Percentiles rank a stretch among this genome's conserved stretches.
phyloP scores from a whole-genome alignment of 2,329 filamentous ascomycete species.

The Trichoderma cornu-damae region DNA sequence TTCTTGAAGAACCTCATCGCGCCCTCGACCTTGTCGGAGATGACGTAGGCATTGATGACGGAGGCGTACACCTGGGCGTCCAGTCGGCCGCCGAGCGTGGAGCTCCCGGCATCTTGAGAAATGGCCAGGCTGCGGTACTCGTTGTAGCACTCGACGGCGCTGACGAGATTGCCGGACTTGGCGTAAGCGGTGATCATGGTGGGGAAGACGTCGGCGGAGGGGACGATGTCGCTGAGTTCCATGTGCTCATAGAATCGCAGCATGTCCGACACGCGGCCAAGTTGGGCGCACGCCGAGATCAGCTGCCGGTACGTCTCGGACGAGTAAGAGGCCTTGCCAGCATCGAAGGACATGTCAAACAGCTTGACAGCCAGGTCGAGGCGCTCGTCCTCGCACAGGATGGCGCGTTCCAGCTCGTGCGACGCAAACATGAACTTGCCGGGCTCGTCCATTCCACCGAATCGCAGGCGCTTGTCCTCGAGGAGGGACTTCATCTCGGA shows the following conservation, averaged over 20 bases:
- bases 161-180: conserved; percentile 71
- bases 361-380: conserved; percentile 79
- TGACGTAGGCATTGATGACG: conserved; percentile 84
- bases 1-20: conserved; percentile 81
- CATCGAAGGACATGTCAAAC: conserved; percentile 69
- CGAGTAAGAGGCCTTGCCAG: conserved; percentile 62
- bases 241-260: conserved; percentile 86
- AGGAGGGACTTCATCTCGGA: conserved; percentile 65
- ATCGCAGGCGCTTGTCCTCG: conserved; percentile 77
- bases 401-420: conserved; percentile 78
- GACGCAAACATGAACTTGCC: conserved; percentile 87
- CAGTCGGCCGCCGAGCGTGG: conserved; percentile 63
- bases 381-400: conserved; percentile 81
- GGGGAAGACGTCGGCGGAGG: conserved; percentile 78
- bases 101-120: conserved; percentile 68
- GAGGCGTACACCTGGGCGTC: conserved; percentile 85
- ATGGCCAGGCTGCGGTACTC: conserved; percentile 90
- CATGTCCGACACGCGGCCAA: conserved; percentile 82
- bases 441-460: conserved; percentile 76
- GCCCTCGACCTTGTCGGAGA: conserved; percentile 72
- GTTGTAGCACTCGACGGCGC: conserved; percentile 90
- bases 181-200: conserved; percentile 95
- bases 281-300: conserved; percentile 79
- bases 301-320: conserved; percentile 79
- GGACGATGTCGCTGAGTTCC: conserved; percentile 69